Percentiles rank a stretch among this genome's conserved stretches.
Conservation (phyloP, 225 moss, liverwort and hornwort genomes). For the Asterella californica region DNA sequence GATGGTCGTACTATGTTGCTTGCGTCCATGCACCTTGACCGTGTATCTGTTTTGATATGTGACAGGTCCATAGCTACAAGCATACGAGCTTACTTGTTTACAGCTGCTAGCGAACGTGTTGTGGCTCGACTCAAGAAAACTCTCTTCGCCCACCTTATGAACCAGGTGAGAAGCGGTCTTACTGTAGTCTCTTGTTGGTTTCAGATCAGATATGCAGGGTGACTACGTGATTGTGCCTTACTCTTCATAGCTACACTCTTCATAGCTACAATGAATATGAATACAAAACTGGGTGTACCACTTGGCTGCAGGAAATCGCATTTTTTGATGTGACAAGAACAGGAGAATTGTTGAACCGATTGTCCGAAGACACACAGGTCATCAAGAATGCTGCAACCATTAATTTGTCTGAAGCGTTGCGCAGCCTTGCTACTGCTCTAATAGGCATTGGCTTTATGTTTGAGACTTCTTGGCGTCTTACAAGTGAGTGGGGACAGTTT, state of each 20-base stretch:
- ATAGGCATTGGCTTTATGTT: conserved; percentile 98
- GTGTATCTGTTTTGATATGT: background rate
- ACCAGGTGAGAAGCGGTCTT: conserved; percentile 45
- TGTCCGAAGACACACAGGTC: conserved; percentile 91
- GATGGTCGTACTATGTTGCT: background rate
- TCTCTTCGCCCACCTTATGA: conserved; percentile 67
- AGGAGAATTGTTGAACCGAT: conserved; percentile 88
- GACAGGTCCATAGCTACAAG: conserved; percentile 71
- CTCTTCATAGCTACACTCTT: background rate
- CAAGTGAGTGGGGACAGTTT: conserved; percentile 47
- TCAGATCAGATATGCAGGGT: background rate
- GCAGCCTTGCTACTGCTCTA: conserved; percentile 83
- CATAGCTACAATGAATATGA: background rate
- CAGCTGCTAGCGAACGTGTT: conserved; percentile 81
- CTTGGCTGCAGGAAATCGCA: conserved; percentile 69
- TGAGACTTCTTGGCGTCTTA: conserved; percentile 74
- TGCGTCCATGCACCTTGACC: background rate
- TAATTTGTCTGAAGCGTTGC: conserved; percentile 86
- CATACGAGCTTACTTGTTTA: conserved; percentile 71
- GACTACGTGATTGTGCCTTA: background rate
- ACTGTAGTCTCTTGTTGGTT: background rate
- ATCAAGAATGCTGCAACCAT: conserved; percentile 95
- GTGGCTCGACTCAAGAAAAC: conserved; percentile 74
- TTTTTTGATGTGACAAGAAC: conserved; percentile 95
- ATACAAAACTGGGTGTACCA: background rate